These are phyloP conservation scores for Withania somnifera DNA, from an alignment of 305 asterid species.

Conservation along the genomic window DNA sequence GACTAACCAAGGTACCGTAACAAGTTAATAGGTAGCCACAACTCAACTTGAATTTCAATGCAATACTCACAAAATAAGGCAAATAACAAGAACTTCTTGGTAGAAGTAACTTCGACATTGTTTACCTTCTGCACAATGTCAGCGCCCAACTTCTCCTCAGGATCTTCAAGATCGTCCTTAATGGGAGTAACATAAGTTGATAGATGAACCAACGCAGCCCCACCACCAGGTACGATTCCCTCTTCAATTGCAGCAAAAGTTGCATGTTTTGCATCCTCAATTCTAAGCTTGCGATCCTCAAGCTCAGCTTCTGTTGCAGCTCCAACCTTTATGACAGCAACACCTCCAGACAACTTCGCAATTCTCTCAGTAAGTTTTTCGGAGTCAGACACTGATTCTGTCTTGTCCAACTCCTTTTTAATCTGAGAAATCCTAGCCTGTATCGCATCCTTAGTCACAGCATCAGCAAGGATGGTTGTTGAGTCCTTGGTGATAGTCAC, in stretches of 20 bases:
- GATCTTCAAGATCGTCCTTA: slow-evolving; percentile 65
- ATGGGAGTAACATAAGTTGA: slow-evolving; percentile 56
- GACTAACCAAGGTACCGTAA: background rate
- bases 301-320: slow-evolving; percentile 62
- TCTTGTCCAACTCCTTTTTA: slow-evolving; percentile 62
- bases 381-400: slow-evolving; percentile 77
- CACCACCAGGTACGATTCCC: slow-evolving; percentile 97
- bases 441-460: slow-evolving; percentile 83
- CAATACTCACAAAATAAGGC: background rate
- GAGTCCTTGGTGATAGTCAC: slow-evolving; percentile 72
- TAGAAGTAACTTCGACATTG: background rate
- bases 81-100: background rate
- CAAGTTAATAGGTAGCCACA: background rate
- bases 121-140: slow-evolving; percentile 87
- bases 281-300: slow-evolving; percentile 72
- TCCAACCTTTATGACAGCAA: slow-evolving; percentile 71
- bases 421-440: slow-evolving; percentile 86
- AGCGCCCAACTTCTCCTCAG: slow-evolving; percentile 84
- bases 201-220: slow-evolving; percentile 86
- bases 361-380: slow-evolving; percentile 87
- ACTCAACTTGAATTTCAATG: background rate
- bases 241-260: slow-evolving; percentile 98
- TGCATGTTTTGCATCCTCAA: slow-evolving; percentile 94
- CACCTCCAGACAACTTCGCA: slow-evolving; percentile 76
- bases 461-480: slow-evolving; percentile 82